A percentile compares a stretch with the other conserved stretches of the same genome.
phyloP scores from a whole-genome alignment of 148 eudicot genomes.

The Silene uniflora region DNA sequence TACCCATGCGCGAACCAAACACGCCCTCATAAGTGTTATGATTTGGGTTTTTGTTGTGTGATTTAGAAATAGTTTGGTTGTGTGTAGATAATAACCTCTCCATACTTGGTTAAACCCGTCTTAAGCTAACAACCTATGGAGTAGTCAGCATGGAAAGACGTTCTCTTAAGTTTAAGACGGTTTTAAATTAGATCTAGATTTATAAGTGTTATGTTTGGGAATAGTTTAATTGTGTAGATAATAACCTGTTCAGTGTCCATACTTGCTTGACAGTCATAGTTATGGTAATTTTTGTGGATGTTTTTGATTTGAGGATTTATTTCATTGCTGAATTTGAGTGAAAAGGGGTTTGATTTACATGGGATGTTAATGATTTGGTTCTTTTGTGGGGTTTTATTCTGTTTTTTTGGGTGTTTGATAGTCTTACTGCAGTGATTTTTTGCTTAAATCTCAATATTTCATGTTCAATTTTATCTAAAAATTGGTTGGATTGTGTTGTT shows the following conservation, averaged over 20 bases:
- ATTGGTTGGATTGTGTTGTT: constrained; percentile 7
- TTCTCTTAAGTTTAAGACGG: not conserved
- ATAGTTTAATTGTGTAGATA: not conserved
- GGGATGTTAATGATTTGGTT: constrained; percentile 14
- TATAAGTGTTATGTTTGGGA: constrained; percentile 5
- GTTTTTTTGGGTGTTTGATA: constrained; percentile 20
- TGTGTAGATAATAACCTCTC: no score
- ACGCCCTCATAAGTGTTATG: no score
- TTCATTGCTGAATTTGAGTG: not conserved
- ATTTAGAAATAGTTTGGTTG: not conserved
- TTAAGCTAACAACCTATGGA: not conserved
- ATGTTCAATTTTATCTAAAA: constrained; percentile 12
- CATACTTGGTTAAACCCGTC: not conserved
- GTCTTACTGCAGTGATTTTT: constrained; percentile 10
- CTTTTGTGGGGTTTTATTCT: constrained; percentile 25
- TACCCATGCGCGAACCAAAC: no score
- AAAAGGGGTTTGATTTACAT: constrained; percentile 20
- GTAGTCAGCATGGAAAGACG: not conserved
- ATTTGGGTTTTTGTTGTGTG: constrained; percentile 16
- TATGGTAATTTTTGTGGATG: not conserved
- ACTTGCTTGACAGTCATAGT: not conserved
- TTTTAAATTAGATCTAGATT: not conserved
- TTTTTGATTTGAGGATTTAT: constrained; percentile 10
- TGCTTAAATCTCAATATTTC: constrained; percentile 21
- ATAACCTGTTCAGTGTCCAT: not conserved